Evolutionary conservation across 2,329 filamentous ascomycete genomes (phyloP), one percentile per base, ranked within the genome.

Genomic region (Aspergillus fischeri): DNA sequence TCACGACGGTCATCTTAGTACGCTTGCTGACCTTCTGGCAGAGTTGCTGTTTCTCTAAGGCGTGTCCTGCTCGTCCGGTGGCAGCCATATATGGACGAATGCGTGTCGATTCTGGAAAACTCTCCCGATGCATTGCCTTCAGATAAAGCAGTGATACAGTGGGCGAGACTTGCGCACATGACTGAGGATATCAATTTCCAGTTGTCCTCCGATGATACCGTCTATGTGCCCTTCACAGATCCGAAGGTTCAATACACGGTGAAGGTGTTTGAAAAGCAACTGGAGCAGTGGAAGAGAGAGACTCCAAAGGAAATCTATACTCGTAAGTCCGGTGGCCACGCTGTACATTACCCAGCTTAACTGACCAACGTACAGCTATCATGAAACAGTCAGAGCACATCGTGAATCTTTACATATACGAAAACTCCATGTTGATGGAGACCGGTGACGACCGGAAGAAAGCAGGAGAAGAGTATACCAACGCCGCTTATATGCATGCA

Each of bases 391-490:
- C 83, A 59, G 86, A 90, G 62, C 78, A 86, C 61, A 81, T 88
- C 1, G 70, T 90, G 38, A 87, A 81, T 60, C 76, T 92, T 3
- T 91, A 89, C 68, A 86, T 92, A 77, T 87, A 92, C 69, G 90
- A 92, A 71, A 84, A 90, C 54, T 86, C 84, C 2, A 83, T 92
- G 61, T 86, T 90, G 61, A 78, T 83, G 8, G 86, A 89, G 53
- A 78, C 77, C 21, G 78, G 80, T 2, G 80, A 84, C 7, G 81
- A 60, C 14, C 49, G 56, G 3, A 63, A 60, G 7, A 42, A 60
- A 4, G 21, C 56, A 27, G 59, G 68, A 56, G 54, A 69, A 47
- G 62, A 62, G 3, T 62, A 70, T 20, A 69, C 76, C 5, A 84
- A 82, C 2, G 76, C 83, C 0, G 83, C 85, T 0, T 86, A 91